These are phyloP conservation scores for Paradendryphiella salina DNA, from an alignment of 2,329 filamentous ascomycete genomes.

Conservation along the genomic window DNA sequence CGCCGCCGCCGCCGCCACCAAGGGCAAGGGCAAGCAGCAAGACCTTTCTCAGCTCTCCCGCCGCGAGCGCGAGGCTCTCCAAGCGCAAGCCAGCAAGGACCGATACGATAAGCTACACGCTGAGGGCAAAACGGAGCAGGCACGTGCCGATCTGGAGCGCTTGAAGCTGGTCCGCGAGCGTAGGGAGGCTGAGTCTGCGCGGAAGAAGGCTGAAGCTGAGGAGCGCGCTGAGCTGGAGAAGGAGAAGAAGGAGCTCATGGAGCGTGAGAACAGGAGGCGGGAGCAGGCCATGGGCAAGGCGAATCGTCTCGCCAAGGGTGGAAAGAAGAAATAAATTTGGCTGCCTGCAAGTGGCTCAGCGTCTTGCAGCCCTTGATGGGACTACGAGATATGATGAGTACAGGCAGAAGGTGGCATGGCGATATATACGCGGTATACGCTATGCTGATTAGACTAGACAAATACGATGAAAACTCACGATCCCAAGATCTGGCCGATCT, in stretches of 20 bases:
- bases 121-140: constrained; percentile 95
- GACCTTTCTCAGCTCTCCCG: constrained; percentile 62
- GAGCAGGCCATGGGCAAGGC: constrained; percentile 52
- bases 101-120: constrained; percentile 89
- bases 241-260: constrained; percentile 55
- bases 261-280: constrained; percentile 53
- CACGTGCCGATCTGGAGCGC: constrained; percentile 83
- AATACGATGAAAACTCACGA: constrained; percentile 5
- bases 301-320: constrained; percentile 47
- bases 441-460: constrained; percentile 11
- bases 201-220: constrained; percentile 70
- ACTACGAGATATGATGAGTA: constrained; percentile 6
- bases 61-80: constrained; percentile 74
- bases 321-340: constrained; percentile 45
- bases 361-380: constrained; percentile 2
- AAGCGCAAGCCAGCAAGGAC: constrained; percentile 87
- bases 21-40: constrained; percentile 61
- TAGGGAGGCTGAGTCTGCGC: constrained; percentile 78
- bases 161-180: constrained; percentile 81
- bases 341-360: constrained; percentile 23
- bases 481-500: not conserved
- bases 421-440: not conserved
- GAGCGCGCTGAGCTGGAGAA: constrained; percentile 61
- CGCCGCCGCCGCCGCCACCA: constrained; percentile 54
- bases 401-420: constrained; percentile 10